Conservation (phyloP, 2,329 filamentous ascomycete genomes). For the Aspergillus brasiliensis region DNA sequence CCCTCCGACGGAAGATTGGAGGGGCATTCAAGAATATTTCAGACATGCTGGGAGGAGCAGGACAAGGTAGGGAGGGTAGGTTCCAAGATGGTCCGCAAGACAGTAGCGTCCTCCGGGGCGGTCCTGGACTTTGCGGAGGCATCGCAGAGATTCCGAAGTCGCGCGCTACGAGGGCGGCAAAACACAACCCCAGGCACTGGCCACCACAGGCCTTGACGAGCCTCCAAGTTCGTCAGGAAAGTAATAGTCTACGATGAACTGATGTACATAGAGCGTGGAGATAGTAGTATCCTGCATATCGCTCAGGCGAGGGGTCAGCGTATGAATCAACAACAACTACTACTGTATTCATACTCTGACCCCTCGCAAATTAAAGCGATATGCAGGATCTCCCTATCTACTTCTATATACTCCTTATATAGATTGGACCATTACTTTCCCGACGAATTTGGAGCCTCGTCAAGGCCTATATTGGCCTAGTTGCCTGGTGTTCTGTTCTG, state of each 20-base stretch:
- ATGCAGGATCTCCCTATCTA: constrained; percentile 3
- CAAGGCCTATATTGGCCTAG: constrained; percentile 15
- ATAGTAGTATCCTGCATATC: constrained; percentile 7
- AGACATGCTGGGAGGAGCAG: constrained; percentile 24
- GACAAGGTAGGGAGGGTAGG: constrained; percentile 11
- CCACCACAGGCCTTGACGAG: constrained; percentile 17
- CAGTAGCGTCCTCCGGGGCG: not conserved
- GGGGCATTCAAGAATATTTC: constrained; percentile 23
- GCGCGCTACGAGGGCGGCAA: constrained; percentile 5
- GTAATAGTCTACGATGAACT: constrained; percentile 1
- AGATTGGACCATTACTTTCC: constrained; percentile 9
- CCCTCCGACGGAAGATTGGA: constrained; percentile 13
- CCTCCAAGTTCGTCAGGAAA: constrained; percentile 16
- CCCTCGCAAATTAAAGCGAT: constrained; percentile 12
- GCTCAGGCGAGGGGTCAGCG: constrained; percentile 10
- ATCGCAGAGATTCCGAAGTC: constrained; percentile 10
- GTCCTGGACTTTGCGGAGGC: constrained; percentile 16
- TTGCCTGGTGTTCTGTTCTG: not conserved
- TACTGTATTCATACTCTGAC: no score
- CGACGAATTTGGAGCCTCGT: constrained; percentile 20
- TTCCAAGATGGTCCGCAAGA: not conserved
- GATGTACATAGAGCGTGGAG: constrained; percentile 4
- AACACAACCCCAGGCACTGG: not conserved
- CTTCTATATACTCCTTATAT: constrained; percentile 6
- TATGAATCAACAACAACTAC: not conserved